Conservation (phyloP, 768 basidiomycete genomes). For the Mycena galericulata region DNA sequence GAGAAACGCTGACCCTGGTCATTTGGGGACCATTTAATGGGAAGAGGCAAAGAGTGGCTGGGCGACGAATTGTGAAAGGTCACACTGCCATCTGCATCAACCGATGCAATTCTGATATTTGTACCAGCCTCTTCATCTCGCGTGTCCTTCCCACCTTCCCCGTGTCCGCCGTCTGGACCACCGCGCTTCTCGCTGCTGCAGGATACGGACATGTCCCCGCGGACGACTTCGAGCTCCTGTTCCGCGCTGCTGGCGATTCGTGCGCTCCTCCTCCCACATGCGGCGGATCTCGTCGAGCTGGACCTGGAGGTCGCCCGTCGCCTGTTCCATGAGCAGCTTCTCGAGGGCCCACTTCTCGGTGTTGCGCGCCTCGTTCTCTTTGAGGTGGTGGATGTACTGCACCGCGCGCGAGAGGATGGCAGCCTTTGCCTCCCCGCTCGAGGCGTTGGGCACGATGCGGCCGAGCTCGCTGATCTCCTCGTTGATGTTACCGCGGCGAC, state of each 20-base stretch:
- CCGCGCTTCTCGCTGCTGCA: constrained; percentile 44
- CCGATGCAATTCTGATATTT: too few species aligned
- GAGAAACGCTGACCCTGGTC: too few species aligned
- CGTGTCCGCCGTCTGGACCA: constrained; percentile 48
- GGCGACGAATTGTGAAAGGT: too few species aligned
- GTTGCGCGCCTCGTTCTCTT: constrained; percentile 90
- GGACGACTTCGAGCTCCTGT: constrained; percentile 70
- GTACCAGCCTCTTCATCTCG: too few species aligned
- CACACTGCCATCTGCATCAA: too few species aligned
- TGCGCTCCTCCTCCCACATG: constrained; percentile 85
- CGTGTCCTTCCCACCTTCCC: too few species aligned
- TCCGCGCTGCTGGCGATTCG: constrained; percentile 69
- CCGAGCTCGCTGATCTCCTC: constrained; percentile 95
- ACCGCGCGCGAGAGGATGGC: constrained; percentile 90
- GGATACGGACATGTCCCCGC: constrained; percentile 57
- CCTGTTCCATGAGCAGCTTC: constrained; percentile 92
- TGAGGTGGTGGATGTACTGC: constrained; percentile 91
- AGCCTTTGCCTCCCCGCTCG: constrained; percentile 91
- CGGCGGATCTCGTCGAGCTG: constrained; percentile 86
- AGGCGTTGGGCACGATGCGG: constrained; percentile 87
- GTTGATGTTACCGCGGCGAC: constrained; percentile 95
- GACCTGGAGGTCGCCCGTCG: constrained; percentile 87
- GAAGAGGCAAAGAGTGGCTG: too few species aligned
- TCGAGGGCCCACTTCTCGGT: constrained; percentile 96
- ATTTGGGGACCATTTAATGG: too few species aligned